Conservation (phyloP, 495 filamentous ascomycete genomes). For the Penicillium turbatum region DNA sequence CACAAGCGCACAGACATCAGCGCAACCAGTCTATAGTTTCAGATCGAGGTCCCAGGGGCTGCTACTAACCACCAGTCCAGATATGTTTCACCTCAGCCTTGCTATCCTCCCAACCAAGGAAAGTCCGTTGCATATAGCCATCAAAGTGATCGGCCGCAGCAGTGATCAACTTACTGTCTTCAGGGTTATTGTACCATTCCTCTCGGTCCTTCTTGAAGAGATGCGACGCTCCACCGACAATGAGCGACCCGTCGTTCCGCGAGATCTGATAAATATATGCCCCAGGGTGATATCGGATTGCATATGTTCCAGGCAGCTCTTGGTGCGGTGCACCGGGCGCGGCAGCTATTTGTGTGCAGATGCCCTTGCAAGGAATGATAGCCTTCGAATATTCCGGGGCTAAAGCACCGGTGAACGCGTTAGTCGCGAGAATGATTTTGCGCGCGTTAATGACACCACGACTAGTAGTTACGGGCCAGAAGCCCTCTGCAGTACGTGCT, state of each 20-base stretch:
- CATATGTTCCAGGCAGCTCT: conserved; percentile 28
- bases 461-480: conserved; percentile 43
- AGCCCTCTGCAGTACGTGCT: conserved; percentile 12
- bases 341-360: conserved; percentile 62
- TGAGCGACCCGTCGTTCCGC: conserved; percentile 66
- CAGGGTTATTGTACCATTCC: conserved; percentile 50
- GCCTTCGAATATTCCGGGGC: conserved; percentile 51
- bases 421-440: conserved; percentile 65
- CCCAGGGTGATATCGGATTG: conserved; percentile 16
- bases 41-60: not conserved
- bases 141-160: conserved; percentile 56
- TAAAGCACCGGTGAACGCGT: conserved; percentile 63
- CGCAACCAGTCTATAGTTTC: not conserved
- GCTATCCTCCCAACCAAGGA: conserved; percentile 45
- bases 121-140: conserved; percentile 51
- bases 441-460: conserved; percentile 50
- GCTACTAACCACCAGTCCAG: conserved; percentile 46
- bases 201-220: conserved; percentile 46
- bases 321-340: conserved; percentile 44
- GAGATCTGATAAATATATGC: conserved; percentile 57
- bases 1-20: not conserved
- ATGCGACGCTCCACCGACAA: conserved; percentile 58
- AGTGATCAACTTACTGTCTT: conserved; percentile 51
- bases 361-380: conserved; percentile 52
- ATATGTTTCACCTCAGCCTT: conserved; percentile 39